A percentile compares a stretch with the other conserved stretches of the same genome.
Evolutionary conservation across 805 yeast species (phyloP).

Genomic region (Starmerella asiatica): DNA sequence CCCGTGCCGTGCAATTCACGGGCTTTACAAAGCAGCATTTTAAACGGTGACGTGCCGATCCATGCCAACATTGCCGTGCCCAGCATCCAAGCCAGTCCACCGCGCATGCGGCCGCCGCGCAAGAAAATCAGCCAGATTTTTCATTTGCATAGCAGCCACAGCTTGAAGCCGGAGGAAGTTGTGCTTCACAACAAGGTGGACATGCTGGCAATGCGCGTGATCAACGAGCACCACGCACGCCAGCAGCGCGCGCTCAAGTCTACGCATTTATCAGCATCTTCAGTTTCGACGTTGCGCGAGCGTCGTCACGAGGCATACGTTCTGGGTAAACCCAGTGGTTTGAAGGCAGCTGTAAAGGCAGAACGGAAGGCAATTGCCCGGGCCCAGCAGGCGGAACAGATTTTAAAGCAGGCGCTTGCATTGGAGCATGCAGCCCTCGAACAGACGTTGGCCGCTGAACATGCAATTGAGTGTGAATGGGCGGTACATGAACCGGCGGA

Average conservation of each 20-base stretch:
- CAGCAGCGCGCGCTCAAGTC: background rate
- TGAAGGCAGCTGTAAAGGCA: too few relatives aligned
- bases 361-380: too few relatives aligned
- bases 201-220: conserved; percentile 24
- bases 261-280: background rate
- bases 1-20: conserved; percentile 2
- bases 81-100: conserved; percentile 15
- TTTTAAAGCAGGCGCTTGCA: too few relatives aligned
- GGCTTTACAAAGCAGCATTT: conserved; percentile 4
- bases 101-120: conserved; percentile 7
- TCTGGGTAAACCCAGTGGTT: too few relatives aligned
- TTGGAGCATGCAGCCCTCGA: too few relatives aligned
- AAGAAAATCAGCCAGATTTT: conserved; percentile 10
- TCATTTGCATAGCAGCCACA: background rate
- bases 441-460: too few relatives aligned
- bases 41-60: conserved; percentile 23
- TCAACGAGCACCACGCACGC: conserved; percentile 21
- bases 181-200: conserved; percentile 22
- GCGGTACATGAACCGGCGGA: too few relatives aligned
- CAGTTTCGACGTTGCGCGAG: background rate
- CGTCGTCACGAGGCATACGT: too few relatives aligned
- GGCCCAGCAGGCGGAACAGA: too few relatives aligned
- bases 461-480: too few relatives aligned
- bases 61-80: conserved; percentile 19
- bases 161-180: conserved; percentile 7